Evolutionary conservation across 805 yeast species (phyloP), one percentile per base, ranked within the genome.

Genomic region (Candida morakotiae): DNA sequence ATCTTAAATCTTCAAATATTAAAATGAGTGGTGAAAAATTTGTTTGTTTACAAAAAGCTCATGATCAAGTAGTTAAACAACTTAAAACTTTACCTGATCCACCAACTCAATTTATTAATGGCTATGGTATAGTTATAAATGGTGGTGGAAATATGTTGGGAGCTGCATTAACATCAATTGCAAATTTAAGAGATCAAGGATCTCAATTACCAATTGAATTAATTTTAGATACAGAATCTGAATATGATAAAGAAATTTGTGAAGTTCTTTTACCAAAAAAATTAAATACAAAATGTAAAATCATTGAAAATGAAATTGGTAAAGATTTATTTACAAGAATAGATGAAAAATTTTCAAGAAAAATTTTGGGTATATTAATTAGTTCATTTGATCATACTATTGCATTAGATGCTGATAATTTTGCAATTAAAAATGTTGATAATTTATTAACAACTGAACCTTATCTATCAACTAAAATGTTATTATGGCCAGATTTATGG

Each of bases 401-500:
- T 19, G 45, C 55, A 6, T 41, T 64, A 21, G 69, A 64, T 41
- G 55, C 65, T 2, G 67, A 60, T 41, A 60, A 54, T 38, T 48
- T 61, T 44, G 58, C 67, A 1, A 44, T 62, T 23, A 50, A 48
- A 24, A 59, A 60, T 31, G 53, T 61, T 2, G 67, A 61, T 37
- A 34, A 37, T 2, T 43, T 62, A 14, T 34, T 64, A 9, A 37
- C 47, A 23, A 29, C 53, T 10, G 53, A 52, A 23, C 53, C 58
- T 6, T 63, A 47, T 39, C 33, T 52, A 18, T 33, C 50, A 11
- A 48, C 58, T 1, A 52, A 53, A 18, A 60, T 56, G 44, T 36
- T 64, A 10, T 37, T 64, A 29, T 64, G 67, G 67, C 69, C 68
- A 1, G 64, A 62, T 39, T 41, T 53, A 25, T 60, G 64, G 64